A percentile compares a stretch with the other conserved stretches of the same genome.
These are phyloP conservation scores for Reutealis trisperma DNA, from an alignment of 345 rosid species.

Conservation along the genomic window DNA sequence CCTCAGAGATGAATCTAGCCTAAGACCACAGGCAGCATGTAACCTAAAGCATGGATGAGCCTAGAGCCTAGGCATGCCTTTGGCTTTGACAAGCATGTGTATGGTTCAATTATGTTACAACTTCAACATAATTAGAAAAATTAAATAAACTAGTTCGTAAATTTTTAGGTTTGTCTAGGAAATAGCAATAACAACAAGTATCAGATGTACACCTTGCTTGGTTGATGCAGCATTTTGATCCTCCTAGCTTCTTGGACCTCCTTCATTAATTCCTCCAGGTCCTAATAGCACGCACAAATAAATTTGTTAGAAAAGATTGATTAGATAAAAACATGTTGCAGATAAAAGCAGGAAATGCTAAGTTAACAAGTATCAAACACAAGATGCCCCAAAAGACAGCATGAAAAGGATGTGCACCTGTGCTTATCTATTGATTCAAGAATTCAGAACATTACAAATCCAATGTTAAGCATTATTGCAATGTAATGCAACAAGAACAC, in stretches of 20 bases:
- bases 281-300: conserved; percentile 50
- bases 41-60: background rate
- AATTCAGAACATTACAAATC: background rate
- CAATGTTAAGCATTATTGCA: background rate
- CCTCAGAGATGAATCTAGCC: background rate
- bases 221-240: conserved; percentile 97
- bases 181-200: conserved; percentile 17
- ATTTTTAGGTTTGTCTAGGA: background rate
- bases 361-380: conserved; percentile 9
- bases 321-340: conserved; percentile 7
- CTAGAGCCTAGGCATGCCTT: background rate
- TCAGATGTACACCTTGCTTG: conserved; percentile 75
- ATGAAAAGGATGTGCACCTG: background rate
- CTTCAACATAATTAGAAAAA: background rate
- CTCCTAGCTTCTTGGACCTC: conserved; percentile 99
- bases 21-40: background rate
- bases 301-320: background rate
- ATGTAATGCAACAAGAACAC: background rate
- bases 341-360: conserved; percentile 9
- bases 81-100: background rate
- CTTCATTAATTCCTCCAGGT: conserved; percentile 84
- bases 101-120: background rate
- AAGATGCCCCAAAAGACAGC: background rate
- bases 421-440: background rate
- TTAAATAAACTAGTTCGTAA: background rate